Evolutionary conservation across 2,329 filamentous ascomycete genomes (phyloP).

Genomic region (Pseudocercospora ulei): DNA sequence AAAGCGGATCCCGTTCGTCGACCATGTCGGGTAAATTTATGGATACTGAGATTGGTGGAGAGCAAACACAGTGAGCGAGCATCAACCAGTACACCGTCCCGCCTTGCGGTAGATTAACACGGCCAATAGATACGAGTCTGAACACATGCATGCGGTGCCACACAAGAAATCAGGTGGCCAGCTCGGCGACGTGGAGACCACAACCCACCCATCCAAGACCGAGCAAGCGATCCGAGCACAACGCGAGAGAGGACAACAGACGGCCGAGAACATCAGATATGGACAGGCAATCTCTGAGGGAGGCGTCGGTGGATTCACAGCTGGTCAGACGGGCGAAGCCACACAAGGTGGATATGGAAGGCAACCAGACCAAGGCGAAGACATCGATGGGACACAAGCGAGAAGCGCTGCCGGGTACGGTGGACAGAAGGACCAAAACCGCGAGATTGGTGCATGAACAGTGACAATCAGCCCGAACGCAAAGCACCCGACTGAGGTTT

Average conservation of each 20-base stretch:
- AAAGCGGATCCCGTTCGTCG: slow-evolving; percentile 5
- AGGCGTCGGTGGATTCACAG: slow-evolving; percentile 48
- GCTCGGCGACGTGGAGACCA: slow-evolving; percentile 36
- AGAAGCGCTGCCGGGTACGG: slow-evolving; percentile 36
- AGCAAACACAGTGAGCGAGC: slow-evolving; percentile 46
- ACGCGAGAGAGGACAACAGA: slow-evolving; percentile 38
- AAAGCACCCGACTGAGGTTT: too few relatives aligned
- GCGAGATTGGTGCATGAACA: background rate
- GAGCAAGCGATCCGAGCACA: slow-evolving; percentile 22
- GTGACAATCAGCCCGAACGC: too few relatives aligned
- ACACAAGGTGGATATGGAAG: slow-evolving; percentile 34
- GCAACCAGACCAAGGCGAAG: slow-evolving; percentile 24
- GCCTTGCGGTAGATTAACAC: background rate
- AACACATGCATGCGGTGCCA: slow-evolving; percentile 43
- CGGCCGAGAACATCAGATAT: slow-evolving; percentile 47
- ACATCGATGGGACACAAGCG: slow-evolving; percentile 33
- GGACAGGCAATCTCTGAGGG: slow-evolving; percentile 49
- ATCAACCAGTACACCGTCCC: background rate
- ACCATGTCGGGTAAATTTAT: slow-evolving; percentile 47
- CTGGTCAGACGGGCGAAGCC: slow-evolving; percentile 33
- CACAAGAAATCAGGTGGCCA: slow-evolving; percentile 50
- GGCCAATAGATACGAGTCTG: slow-evolving; percentile 50
- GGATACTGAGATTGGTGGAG: slow-evolving; percentile 52
- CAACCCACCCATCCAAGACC: slow-evolving; percentile 32
- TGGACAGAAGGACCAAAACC: slow-evolving; percentile 32